Conservation (phyloP, 2,329 filamentous ascomycete species). For the Aspergillus amoenus region DNA sequence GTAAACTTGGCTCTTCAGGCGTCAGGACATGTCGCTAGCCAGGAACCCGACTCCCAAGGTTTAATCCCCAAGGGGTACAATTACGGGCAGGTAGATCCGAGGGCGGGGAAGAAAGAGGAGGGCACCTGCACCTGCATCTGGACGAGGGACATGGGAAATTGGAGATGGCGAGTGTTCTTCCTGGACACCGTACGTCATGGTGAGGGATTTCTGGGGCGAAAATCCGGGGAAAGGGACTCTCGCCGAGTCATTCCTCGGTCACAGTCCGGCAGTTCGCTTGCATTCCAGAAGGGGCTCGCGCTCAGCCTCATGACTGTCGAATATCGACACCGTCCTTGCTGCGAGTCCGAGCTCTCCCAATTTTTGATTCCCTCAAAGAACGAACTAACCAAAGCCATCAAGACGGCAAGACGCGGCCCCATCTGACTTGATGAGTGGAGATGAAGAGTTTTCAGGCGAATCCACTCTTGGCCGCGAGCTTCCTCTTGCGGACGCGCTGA, state of each 20-base stretch:
- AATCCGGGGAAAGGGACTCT: conserved; percentile 9
- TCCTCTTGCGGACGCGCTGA: neutral
- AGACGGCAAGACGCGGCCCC: neutral
- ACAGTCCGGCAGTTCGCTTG: no score
- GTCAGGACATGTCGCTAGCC: neutral
- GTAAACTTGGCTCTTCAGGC: no score
- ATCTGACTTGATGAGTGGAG: neutral
- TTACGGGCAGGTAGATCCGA: no score
- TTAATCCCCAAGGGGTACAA: neutral
- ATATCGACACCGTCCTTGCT: no score
- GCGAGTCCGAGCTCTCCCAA: no score
- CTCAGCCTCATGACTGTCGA: neutral
- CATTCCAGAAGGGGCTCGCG: no score
- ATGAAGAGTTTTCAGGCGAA: neutral
- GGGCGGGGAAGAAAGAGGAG: no score
- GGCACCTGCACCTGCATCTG: no score
- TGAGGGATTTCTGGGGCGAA: conserved; percentile 8
- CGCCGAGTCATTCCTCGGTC: no score
- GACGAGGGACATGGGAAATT: no score
- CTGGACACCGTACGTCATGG: conserved; percentile 5
- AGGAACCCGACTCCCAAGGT: neutral
- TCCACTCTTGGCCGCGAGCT: neutral
- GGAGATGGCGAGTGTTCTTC: no score
- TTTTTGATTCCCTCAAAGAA: no score
- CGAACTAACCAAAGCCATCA: neutral